Evolutionary conservation across 2,329 filamentous ascomycete genomes (phyloP), one percentile per base, ranked within the genome.

Genomic region (Clonostachys rhizophaga): DNA sequence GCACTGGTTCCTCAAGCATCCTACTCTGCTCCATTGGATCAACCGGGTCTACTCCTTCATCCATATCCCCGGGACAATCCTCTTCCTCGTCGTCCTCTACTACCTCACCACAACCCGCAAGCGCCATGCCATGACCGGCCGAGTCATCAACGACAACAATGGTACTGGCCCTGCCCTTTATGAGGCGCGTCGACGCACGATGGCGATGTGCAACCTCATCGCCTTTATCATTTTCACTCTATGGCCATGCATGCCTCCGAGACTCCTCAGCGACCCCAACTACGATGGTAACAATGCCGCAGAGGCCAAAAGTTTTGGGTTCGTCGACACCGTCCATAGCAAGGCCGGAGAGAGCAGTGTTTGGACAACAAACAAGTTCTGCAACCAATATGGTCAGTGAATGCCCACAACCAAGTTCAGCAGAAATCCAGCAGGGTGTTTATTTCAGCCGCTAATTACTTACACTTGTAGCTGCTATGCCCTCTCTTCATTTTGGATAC

Each of bases 41-140:
- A 89, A 89, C 65, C 77, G 84, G 57, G 75, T 79, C 30, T 89
- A 89, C 66, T 88, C 84, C 6, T 89, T 88, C 65, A 87, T 90
- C 57, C 86, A 89, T 62, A 89, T 89, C 49, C 86, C 86, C 1
- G 86, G 84, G 13, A 89, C 85, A 6, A 89, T 89, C 53, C 73
- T 84, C 41, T 90, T 88, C 58, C 62, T 73, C 14, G 68, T 76
- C 36, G 76, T 80, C 58, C 74, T 89, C 5, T 89, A 81, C 67
- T 87, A 86, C 67, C 77, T 85, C 59, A 88, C 84, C 42, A 87
- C 82, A 20, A 83, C 81, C 8, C 74, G 75, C 45, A 79, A 79
- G 59, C 69, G 76, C 34, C 60, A 59, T 30, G 55, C 55, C 40
- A 49, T 58, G 43, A 47, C 57, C 41, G 57, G 61, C 13, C 56